These are phyloP conservation scores for Heliamphora pulchella DNA, from an alignment of 179 eudicot genomes.

Conservation along the genomic window DNA sequence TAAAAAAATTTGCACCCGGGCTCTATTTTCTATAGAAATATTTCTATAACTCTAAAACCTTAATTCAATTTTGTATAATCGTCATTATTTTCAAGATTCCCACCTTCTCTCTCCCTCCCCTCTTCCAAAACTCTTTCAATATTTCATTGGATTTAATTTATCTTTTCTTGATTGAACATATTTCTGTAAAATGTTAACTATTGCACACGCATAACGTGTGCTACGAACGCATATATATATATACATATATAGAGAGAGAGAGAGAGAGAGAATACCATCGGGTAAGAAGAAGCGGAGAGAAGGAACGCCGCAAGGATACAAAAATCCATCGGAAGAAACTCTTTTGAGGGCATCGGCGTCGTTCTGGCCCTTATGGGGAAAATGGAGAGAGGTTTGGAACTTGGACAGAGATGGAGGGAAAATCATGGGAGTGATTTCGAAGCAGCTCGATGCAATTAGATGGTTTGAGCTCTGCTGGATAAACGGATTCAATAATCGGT, in stretches of 20 bases:
- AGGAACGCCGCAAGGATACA: slow-evolving; percentile 47
- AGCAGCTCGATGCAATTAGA: slow-evolving; percentile 5
- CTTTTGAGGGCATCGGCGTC: slow-evolving; percentile 19
- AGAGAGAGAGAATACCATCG: background rate
- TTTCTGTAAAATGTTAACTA: too few species aligned
- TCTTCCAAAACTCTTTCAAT: too few species aligned
- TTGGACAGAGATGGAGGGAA: slow-evolving; percentile 23
- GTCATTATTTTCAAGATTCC: too few species aligned
- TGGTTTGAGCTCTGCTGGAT: slow-evolving; percentile 2
- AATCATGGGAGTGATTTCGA: slow-evolving; percentile 18
- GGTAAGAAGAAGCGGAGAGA: slow-evolving; percentile 41
- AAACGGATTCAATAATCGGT: slow-evolving; percentile 10
- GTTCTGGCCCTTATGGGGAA: slow-evolving; percentile 24
- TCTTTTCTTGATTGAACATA: too few species aligned
- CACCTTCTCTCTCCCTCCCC: too few species aligned
- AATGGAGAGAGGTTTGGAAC: slow-evolving; percentile 14
- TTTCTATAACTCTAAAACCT: too few species aligned
- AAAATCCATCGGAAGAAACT: slow-evolving; percentile 23
- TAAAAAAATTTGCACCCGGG: too few species aligned
- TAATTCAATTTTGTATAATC: too few species aligned
- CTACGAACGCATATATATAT: background rate
- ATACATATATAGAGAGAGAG: background rate
- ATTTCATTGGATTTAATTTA: too few species aligned
- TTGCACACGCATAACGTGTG: too few species aligned
- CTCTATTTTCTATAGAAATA: too few species aligned